Evolutionary conservation across 257 asterid species (phyloP).

Genomic region (Penstemon newberryi): DNA sequence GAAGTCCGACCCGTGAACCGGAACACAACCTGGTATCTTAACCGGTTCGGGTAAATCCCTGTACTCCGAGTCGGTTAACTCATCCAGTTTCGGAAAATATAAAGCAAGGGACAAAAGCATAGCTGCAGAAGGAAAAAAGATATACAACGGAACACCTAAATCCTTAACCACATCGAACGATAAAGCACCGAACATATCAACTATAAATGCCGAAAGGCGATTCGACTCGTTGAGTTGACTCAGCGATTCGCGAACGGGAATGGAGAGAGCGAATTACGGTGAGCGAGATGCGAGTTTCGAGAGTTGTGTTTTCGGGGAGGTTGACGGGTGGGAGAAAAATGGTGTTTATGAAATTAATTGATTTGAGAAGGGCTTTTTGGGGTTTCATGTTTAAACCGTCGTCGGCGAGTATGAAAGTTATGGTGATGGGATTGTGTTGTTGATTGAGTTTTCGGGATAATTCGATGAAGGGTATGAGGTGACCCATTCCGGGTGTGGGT

Average conservation of each 20-base stretch:
- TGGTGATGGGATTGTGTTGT: constrained; percentile 29
- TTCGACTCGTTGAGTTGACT: neutral
- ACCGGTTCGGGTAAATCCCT: constrained; percentile 48
- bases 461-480: constrained; percentile 54
- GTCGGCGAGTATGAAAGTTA: constrained; percentile 43
- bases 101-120: constrained; percentile 42
- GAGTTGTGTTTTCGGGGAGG: constrained; percentile 24
- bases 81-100: constrained; percentile 41
- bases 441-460: constrained; percentile 44
- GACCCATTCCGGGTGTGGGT: constrained; percentile 68
- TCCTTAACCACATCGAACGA: constrained; percentile 46
- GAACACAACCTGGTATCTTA: constrained; percentile 55
- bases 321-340: constrained; percentile 43
- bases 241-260: constrained; percentile 27
- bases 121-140: constrained; percentile 48
- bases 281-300: constrained; percentile 40
- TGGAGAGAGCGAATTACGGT: constrained; percentile 39
- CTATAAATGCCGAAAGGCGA: constrained; percentile 45
- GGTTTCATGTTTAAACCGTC: constrained; percentile 20
- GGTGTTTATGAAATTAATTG: constrained; percentile 23
- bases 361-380: constrained; percentile 7
- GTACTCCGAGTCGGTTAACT: constrained; percentile 36
- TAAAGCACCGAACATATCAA: constrained; percentile 50
- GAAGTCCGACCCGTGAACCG: constrained; percentile 46
- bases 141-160: constrained; percentile 34